Conservation (phyloP, 148 eudicot genomes). For the Cornus florida region DNA sequence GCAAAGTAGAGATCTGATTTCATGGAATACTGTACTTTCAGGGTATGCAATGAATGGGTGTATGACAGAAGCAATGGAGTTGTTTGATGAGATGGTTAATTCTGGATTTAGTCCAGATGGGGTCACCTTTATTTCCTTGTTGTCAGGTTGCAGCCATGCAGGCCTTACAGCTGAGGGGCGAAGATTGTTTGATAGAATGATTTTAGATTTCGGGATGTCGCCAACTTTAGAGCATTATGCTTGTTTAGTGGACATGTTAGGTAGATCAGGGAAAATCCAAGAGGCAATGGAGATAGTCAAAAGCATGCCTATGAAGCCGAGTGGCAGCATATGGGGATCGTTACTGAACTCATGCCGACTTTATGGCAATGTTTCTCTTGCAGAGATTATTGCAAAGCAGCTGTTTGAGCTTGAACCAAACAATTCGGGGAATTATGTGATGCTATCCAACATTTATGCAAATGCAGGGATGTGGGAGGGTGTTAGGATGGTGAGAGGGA, state of each 20-base stretch:
- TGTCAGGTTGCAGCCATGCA: slow-evolving; percentile 36
- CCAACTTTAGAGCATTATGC: slow-evolving; percentile 48
- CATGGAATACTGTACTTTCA: slow-evolving; percentile 37
- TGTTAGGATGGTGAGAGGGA: slow-evolving; percentile 29
- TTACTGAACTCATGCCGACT: slow-evolving; percentile 41
- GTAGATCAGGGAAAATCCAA: slow-evolving; percentile 39
- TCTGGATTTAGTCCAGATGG: slow-evolving; percentile 28
- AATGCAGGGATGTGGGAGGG: slow-evolving; percentile 42
- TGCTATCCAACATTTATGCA: slow-evolving; percentile 44
- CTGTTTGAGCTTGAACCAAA: slow-evolving; percentile 39
- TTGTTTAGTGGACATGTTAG: slow-evolving; percentile 47
- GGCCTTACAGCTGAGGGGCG: slow-evolving; percentile 29
- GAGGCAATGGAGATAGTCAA: slow-evolving; percentile 34
- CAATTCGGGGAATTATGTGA: slow-evolving; percentile 39
- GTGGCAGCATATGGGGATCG: slow-evolving; percentile 49
- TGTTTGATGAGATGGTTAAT: slow-evolving; percentile 34
- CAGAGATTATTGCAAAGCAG: slow-evolving; percentile 29
- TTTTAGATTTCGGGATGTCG: slow-evolving; percentile 21
- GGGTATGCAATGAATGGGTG: slow-evolving; percentile 36
- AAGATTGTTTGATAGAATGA: slow-evolving; percentile 33
- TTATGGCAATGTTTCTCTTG: slow-evolving; percentile 30
- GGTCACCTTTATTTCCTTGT: slow-evolving; percentile 39
- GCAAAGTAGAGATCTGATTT: slow-evolving; percentile 28
- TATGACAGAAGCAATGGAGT: slow-evolving; percentile 28
- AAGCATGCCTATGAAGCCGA: slow-evolving; percentile 42